Evolutionary conservation across 805 yeast species (phyloP), one percentile per base, ranked within the genome.

Genomic region (Candida coleopterorum): DNA sequence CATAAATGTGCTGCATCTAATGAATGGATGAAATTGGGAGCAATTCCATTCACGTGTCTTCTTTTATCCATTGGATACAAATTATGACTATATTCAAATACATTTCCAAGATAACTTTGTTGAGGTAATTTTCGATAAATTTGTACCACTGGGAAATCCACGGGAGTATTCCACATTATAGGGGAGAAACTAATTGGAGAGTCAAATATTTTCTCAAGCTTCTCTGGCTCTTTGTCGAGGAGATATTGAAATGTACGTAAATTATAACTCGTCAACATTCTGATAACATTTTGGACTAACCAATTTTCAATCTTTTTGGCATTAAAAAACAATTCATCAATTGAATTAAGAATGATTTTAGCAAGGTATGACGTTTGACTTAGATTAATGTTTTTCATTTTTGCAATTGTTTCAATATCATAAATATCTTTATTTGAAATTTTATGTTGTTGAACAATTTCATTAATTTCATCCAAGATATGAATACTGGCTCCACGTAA

Each of bases 1-100:
- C 52, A 39, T 50, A 68, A 49, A 40, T 68, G 73, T 4, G 56
- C 48, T 3, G 72, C 58, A 41, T 68, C 73, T 9, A 67, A 39
- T 9, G 70, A 64, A 40, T 68, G 73, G 29, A 68, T 59, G 42
- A 61, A 67, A 37, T 68, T 68, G 3, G 73, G 72, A 0, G 73
- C 69, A 6, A 68, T 50, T 9, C 58, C 70, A 40, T 58, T 62
- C 26, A 50, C 17, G 39, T 64, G 71, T 38, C 58, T 64, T 17
- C 44, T 33, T 18, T 27, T 36, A 38, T 59, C 55, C 26, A 61
- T 53, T 5, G 54, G 53, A 1, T 63, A 51, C 6, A 50, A 25
- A 2, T 44, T 32, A 20, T 25, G 21, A 25, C 15, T 23, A 14
- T 22, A 18, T 20, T 17, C 27, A 7, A 29, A 36, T 8, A 21